Conservation (phyloP, 768 basidiomycete species). For the Podaxis carcinomalis region DNA sequence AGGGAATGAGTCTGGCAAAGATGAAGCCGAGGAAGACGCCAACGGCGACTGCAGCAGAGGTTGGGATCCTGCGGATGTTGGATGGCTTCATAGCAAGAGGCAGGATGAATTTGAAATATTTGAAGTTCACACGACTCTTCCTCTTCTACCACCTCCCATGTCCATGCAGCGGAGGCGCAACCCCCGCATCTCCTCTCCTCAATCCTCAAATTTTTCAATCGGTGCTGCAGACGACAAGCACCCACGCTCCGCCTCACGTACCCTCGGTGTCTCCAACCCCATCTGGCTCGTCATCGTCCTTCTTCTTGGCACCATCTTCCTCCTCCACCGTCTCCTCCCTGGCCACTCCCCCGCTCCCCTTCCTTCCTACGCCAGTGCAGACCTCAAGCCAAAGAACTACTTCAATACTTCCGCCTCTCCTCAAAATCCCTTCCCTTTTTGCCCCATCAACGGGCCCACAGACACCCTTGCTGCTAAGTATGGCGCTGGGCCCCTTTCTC, state of each 20-base stretch:
- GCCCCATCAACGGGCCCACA: constrained; percentile 80
- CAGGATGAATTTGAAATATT: neutral
- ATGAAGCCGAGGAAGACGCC: constrained; percentile 61
- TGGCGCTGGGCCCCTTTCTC: constrained; percentile 67
- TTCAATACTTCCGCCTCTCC: constrained; percentile 57
- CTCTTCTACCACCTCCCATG: constrained; percentile 48
- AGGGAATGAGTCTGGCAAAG: constrained; percentile 47
- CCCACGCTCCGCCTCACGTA: constrained; percentile 53
- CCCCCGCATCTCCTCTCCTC: constrained; percentile 49
- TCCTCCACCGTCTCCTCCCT: constrained; percentile 51
- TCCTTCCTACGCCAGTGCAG: constrained; percentile 35
- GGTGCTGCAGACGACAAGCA: constrained; percentile 44
- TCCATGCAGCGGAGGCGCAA: constrained; percentile 42
- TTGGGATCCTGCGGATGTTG: constrained; percentile 41
- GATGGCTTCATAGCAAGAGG: constrained; percentile 8
- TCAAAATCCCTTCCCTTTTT: constrained; percentile 84
- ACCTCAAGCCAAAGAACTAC: constrained; percentile 76
- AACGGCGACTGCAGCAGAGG: constrained; percentile 51
- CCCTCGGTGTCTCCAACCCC: constrained; percentile 59
- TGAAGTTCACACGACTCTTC: constrained; percentile 14
- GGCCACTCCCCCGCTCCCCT: constrained; percentile 18
- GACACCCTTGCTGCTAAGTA: constrained; percentile 80
- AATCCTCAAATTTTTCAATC: constrained; percentile 38
- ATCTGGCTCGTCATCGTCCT: constrained; percentile 60
- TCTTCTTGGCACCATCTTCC: constrained; percentile 48